Base-by-base conservation (phyloP, 352 stramenopile genomes). In the Phytophthora idaei region DNA sequence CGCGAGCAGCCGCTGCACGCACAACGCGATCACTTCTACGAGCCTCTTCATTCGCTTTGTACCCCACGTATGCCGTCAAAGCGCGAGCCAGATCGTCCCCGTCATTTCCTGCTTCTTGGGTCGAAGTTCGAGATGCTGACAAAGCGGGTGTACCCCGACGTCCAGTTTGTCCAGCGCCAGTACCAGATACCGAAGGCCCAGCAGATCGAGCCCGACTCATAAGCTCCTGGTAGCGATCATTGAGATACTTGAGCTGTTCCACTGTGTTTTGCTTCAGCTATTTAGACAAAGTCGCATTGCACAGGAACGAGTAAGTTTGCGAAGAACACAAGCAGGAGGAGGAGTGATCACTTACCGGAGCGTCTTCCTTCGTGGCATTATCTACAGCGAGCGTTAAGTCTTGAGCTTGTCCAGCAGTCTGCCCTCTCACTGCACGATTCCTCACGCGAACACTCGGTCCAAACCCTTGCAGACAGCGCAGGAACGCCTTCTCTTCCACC, bases 401-500 rank as follows among this genome's bases (percentile, higher is more conserved):
- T 54, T 60, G 41, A 31, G 10, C 14, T 37, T 2, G n/a, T 50
- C 14, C 49, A 49, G 12, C 32, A 29, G 10, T 44, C 8, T 28
- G 45, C 2, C 29, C 45, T 48, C 12, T 65, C 17, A 17, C 11
- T 39, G 42, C 6, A 10, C 29, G 50, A 6, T 66, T 34, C 21
- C 56, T 55, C 9, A 53, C 53, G 25, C 60, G 54, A 60, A 70
- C 50, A 48, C 28, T 65, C 14, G 57, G 42, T 37, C 71, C 67
- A 64, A 78, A 87, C 0, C 80, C 82, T 9, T 78, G 59, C 14
- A 93, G 64, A 56, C 85, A 93, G 47, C 77, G 72, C 44, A 90
- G 58, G 49, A 93, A 93, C n/a, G 81, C 82, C 25, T 84, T 72
- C n/a, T 91, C 82, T 36, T 78, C 60, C 27, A 77, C 45, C 21